Evolutionary conservation across 805 yeast species (phyloP).

Genomic region (Metschnikowia borealis): DNA sequence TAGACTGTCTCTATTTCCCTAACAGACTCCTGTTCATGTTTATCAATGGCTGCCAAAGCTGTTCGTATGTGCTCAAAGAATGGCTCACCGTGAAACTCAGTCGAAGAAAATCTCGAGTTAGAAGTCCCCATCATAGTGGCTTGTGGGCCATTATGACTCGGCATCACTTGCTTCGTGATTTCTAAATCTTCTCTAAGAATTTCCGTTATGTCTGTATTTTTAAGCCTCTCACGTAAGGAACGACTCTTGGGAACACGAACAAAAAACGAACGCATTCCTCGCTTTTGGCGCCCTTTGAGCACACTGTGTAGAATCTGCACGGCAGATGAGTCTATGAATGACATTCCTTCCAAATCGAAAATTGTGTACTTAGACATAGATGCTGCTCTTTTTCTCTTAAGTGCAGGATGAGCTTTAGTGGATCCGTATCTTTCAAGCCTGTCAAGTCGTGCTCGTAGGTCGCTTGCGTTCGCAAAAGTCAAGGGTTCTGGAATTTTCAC

Average conservation of each 20-base stretch:
- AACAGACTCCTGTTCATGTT: background rate
- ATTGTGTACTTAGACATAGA: constrained; percentile 40
- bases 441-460: constrained; percentile 34
- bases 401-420: constrained; percentile 42
- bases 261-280: constrained; percentile 33
- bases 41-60: background rate
- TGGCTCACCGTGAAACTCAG: background rate
- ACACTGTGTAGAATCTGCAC: constrained; percentile 33
- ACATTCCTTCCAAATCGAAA: constrained; percentile 42
- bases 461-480: constrained; percentile 40
- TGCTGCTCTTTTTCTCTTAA: constrained; percentile 30
- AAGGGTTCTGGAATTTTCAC: constrained; percentile 43
- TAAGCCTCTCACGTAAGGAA: constrained; percentile 27
- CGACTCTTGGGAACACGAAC: constrained; percentile 29
- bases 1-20: constrained; percentile 14
- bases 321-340: constrained; percentile 41
- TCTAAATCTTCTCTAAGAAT: constrained; percentile 25
- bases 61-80: constrained; percentile 3
- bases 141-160: constrained; percentile 9
- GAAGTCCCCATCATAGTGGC: background rate
- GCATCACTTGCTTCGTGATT: constrained; percentile 6
- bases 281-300: constrained; percentile 24
- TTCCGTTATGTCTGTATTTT: constrained; percentile 27
- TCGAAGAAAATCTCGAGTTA: background rate
- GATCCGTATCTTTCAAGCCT: constrained; percentile 43